Evolutionary conservation across 805 yeast species (phyloP), one percentile per base, ranked within the genome.

Genomic region (Candida golubevii): DNA sequence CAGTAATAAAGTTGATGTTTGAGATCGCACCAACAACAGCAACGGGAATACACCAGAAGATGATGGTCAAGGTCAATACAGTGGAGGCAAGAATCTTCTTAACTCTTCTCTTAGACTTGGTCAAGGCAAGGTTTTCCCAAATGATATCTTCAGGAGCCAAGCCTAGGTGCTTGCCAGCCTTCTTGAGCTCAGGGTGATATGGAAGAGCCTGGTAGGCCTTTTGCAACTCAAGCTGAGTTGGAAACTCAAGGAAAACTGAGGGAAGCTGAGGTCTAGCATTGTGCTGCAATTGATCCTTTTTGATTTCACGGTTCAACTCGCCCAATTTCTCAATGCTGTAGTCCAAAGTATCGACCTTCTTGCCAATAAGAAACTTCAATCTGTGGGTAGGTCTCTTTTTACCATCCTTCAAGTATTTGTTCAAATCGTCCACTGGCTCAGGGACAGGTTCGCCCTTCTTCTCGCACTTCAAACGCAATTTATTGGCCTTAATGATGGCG

Each of bases 11-110:
- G 52, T 83, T 80, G 54, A 91, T 78, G 66, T 91, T 93, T 23
- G 98, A 91, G 51, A 93, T 83, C 55, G 81, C 77, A 78, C 98
- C 98, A 41, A 91, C 96, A 57, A 88, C 89, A n/a, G 97, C 96
- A 33, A 91, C 97, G 8, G 99, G 99, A 56, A 91, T 82, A 35
- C 96, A 83, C 98, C 98, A 91, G 67, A 89, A 88, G 38, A 91
- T 78, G 49, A 91, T 80, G 65, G 83, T 69, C 46, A 79, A 57
- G 26, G 85, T 79, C 57, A 85, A 72, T 39, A 88, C 68, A 12
- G 86, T 71, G 44, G 71, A 73, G 1, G 95, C 91, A 42, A 76
- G 67, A 23, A 77, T 45, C 46, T 72, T 74, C 68, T 81, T 83
- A 18, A 76, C 49, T 36, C 74, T 61, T 63, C 96, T 80, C 58